These are phyloP conservation scores for Venturia effusa DNA, from an alignment of 2,329 filamentous ascomycete species.

Conservation along the genomic window DNA sequence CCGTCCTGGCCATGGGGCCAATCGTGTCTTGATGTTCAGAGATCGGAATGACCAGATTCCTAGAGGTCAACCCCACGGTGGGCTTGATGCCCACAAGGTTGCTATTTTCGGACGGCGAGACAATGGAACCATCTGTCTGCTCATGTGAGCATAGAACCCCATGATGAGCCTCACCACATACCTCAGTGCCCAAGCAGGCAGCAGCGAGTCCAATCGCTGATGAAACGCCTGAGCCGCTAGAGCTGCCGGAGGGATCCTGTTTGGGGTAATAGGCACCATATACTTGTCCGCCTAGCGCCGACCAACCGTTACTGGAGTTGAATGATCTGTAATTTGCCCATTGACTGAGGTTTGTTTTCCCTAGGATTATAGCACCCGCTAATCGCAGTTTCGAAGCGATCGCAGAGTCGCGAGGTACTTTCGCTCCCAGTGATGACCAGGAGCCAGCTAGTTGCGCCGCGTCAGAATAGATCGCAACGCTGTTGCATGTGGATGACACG, in stretches of 20 bases:
- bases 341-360: conserved; percentile 54
- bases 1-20: conserved; percentile 47
- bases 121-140: conserved; percentile 52
- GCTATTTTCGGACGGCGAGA: conserved; percentile 44
- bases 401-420: conserved; percentile 45
- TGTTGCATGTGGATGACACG: not conserved
- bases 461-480: not conserved
- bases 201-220: conserved; percentile 48
- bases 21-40: conserved; percentile 45
- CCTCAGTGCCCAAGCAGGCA: conserved; percentile 39
- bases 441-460: conserved; percentile 40
- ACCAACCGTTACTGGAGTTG: conserved; percentile 54
- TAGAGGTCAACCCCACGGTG: conserved; percentile 50
- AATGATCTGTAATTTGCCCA: conserved; percentile 52
- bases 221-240: conserved; percentile 44
- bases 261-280: conserved; percentile 49
- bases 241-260: conserved; percentile 52
- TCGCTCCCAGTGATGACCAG: conserved; percentile 49
- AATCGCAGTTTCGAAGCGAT: conserved; percentile 49
- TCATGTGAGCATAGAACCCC: not conserved
- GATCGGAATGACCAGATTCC: conserved; percentile 55
- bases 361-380: conserved; percentile 53
- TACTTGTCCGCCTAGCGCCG: conserved; percentile 51
- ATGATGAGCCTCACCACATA: not conserved
- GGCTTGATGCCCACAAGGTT: conserved; percentile 57